Conservation (phyloP, 2,329 filamentous ascomycete genomes). For the Sphaerulina musiva region DNA sequence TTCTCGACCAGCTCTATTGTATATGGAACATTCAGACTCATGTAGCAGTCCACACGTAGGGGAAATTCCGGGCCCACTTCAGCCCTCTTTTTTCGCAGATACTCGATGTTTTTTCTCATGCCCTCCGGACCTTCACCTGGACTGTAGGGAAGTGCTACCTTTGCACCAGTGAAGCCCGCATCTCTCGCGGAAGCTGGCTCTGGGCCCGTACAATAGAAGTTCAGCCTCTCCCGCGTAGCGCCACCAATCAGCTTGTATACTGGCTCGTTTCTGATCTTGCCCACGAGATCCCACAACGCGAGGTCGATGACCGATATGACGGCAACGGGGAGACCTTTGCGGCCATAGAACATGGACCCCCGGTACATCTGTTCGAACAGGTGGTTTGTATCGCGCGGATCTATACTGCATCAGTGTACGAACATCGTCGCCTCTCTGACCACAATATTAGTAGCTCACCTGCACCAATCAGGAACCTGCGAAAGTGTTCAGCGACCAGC, state of each 20-base stretch:
- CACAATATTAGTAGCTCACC: conserved; percentile 35
- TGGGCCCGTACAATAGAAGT: conserved; percentile 94
- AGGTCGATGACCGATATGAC: conserved; percentile 93
- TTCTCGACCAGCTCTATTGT: conserved; percentile 85
- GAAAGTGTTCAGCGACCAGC: conserved; percentile 89
- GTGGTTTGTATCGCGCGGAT: conserved; percentile 84
- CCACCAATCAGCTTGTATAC: conserved; percentile 93
- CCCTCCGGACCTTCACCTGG: conserved; percentile 79
- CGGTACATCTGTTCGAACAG: conserved; percentile 97
- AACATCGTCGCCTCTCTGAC: not conserved
- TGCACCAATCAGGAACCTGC: conserved; percentile 80
- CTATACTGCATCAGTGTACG: conserved; percentile 38
- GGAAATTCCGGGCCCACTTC: conserved; percentile 84
- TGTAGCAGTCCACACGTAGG: conserved; percentile 94
- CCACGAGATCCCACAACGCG: conserved; percentile 84
- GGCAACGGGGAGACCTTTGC: conserved; percentile 82
- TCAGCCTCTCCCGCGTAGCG: conserved; percentile 71
- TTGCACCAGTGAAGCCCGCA: conserved; percentile 86
- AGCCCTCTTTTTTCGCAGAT: conserved; percentile 75
- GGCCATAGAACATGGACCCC: conserved; percentile 90
- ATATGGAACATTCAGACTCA: conserved; percentile 88
- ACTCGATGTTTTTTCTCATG: conserved; percentile 82
- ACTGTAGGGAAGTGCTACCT: conserved; percentile 83
- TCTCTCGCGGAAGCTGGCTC: conserved; percentile 70
- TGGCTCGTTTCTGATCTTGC: conserved; percentile 85